A percentile compares a stretch with the other conserved stretches of the same genome.
Evolutionary conservation across 2,329 filamentous ascomycete species (phyloP).

Genomic region (Hymenotorrendiella dingleyae): DNA sequence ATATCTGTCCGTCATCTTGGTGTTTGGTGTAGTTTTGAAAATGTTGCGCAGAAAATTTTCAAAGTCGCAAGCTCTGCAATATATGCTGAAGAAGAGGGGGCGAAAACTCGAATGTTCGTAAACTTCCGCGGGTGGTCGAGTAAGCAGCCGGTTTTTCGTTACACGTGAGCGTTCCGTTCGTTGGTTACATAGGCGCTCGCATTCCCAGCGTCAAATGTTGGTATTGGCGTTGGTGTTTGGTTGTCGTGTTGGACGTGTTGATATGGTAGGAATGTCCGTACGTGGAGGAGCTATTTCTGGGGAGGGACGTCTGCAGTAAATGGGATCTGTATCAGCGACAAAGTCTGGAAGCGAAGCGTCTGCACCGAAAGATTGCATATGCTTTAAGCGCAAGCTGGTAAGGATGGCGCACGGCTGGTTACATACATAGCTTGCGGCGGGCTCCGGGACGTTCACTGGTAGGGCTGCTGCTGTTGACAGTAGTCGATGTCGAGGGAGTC

Average conservation of each 20-base stretch:
- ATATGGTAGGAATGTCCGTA: background rate
- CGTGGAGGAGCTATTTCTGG: background rate
- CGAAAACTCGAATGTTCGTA: conserved; percentile 9
- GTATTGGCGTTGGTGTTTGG: background rate
- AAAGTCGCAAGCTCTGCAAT: background rate
- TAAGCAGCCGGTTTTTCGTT: conserved; percentile 14
- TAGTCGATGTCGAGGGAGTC: background rate
- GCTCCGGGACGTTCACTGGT: background rate
- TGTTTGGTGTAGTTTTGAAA: background rate
- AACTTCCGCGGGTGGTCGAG: conserved; percentile 2
- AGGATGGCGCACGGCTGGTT: background rate
- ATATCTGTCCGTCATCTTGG: conserved; percentile 44
- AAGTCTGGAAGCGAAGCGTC: too few relatives aligned
- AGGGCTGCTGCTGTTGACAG: background rate
- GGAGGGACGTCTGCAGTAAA: background rate
- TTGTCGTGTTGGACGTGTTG: background rate
- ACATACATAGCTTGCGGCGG: background rate
- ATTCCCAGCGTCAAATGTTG: background rate
- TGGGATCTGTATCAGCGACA: background rate
- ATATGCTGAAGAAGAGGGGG: conserved; percentile 1
- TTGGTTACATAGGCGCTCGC: background rate
- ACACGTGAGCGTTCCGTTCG: conserved; percentile 7
- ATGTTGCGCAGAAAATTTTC: background rate
- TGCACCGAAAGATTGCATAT: too few relatives aligned
- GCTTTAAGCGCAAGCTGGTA: too few relatives aligned